phyloP scores from a whole-genome alignment of 169 alveolate species.

The Plasmodium knowlesi region DNA sequence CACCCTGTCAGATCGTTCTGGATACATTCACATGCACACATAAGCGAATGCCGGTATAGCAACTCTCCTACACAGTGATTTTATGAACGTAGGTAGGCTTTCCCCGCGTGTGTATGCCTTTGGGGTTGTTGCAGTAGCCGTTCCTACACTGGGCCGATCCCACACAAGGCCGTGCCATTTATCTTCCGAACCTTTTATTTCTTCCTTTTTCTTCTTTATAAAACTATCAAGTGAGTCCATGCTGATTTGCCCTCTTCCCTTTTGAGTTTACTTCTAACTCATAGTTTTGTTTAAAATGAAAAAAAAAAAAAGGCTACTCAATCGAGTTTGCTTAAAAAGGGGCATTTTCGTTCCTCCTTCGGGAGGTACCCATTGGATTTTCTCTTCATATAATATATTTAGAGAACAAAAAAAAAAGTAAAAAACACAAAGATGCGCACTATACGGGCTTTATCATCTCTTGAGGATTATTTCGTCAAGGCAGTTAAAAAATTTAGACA shows the following conservation, averaged over 20 bases:
- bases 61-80: background rate
- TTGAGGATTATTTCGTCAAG: background rate
- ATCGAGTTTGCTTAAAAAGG: background rate
- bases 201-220: conserved; percentile 69
- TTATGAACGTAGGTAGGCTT: background rate
- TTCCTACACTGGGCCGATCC: background rate
- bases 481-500: background rate
- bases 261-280: conserved; percentile 29
- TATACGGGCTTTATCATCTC: background rate
- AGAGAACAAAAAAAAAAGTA: background rate
- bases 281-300: conserved; percentile 22
- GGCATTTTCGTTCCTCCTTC: conserved; percentile 10
- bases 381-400: background rate
- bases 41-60: background rate
- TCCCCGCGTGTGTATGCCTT: background rate
- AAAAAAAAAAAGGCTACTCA: background rate
- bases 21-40: background rate
- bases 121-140: background rate
- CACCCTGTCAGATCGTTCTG: background rate
- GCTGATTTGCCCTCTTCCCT: conserved; percentile 4
- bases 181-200: conserved; percentile 53
- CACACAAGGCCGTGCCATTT: background rate
- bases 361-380: background rate
- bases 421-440: background rate
- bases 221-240: conserved; percentile 65